Evolutionary conservation across 129 eudicot species (phyloP), one percentile per base, ranked within the genome.

Genomic region (Rutidosis leptorrhynchoides): DNA sequence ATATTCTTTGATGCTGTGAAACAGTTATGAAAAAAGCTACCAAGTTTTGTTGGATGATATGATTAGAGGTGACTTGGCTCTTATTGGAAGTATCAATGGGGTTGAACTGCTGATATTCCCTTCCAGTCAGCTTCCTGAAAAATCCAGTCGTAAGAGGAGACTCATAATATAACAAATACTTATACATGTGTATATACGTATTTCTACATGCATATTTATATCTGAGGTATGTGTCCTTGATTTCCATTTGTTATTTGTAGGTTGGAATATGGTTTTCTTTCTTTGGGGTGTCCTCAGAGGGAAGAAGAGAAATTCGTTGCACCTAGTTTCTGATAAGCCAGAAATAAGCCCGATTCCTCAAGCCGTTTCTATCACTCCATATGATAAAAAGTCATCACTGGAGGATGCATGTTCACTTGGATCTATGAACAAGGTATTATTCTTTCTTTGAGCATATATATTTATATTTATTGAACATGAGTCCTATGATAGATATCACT

Each of bases 251-350:
- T 25, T 28, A 40, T 62, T 62, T 53, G 48, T 83, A 93, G 99
- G 96, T 60, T 93, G 96, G 99, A 93, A 93, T 81, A 78, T 60
- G 74, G 67, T 93, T 73, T 83, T 68, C 75, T 93, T 81, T 48
- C 80, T 93, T 42, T 93, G 99, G 99, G 96, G 95, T 60, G 95
- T 93, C 57, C 84, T 89, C 60, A 86, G 95, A 83, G 95, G 82
- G 75, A 80, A 84, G 87, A 80, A 79, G 66, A 82, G 58, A 74
- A 77, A 68, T 68, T 52, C 74, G 22, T 62, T 56, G 24, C 46
- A 40, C 16, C 80, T 77, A 60, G 70, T 51, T 68, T 70, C 78
- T 75, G 59, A 40, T 12, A 40, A 51, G 56, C 46, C n/a, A 40
- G 46, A 40, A 40, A 40, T 10, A 12, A 40, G n/a, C 12, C 12